Base-by-base conservation (phyloP, 1,284 basidiomycete genomes). In the Amylostereum areolatum region DNA sequence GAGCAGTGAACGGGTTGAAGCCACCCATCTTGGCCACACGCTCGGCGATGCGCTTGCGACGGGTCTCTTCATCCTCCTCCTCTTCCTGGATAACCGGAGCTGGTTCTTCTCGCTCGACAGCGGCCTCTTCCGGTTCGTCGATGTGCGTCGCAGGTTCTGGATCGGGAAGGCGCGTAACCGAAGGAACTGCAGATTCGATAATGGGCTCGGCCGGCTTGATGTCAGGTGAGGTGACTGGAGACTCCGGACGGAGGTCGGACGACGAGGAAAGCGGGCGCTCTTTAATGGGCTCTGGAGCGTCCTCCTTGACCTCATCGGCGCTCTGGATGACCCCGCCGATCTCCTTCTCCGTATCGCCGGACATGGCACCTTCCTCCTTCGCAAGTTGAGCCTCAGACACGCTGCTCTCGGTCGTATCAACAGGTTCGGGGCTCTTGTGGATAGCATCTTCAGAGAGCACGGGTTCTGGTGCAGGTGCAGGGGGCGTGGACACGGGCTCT, bases 1-100 rank as follows among this genome's bases (percentile, higher is more conserved):
- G 66, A 0, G 66, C 66, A 12, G 74, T 69, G 51, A 83, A 74
- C 1, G 81, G 79, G 59, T 84, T 85, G 58, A 83, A 67, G 27
- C 78, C 85, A 9, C 83, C 84, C 69, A 79, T 81, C 64, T 81
- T 78, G 2, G 78, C 77, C 39, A 85, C 60, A 43, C 72, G 75
- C 54, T 80, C 82, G n/a, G 80, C 76, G 34, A 84, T 75, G 49
- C 77, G 77, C 55, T 73, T 73, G 33, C 75, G 72, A 33, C 78
- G 75, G 3, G 72, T 65, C 31, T 61, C 70, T 52, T 78, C 80
- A 31, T 80, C 80, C 51, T 80, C 80, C 41, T 77, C 80, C 44
- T 71, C 71, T 36, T 70, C 65, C 47, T 63, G 40, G 31, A 8
- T n/a, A 36, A 41, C 47, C 32, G 57, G 54, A n/a, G 62, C 59